These are phyloP conservation scores for Phytophthora rubi DNA, from an alignment of 352 stramenopile genomes.

Conservation along the genomic window DNA sequence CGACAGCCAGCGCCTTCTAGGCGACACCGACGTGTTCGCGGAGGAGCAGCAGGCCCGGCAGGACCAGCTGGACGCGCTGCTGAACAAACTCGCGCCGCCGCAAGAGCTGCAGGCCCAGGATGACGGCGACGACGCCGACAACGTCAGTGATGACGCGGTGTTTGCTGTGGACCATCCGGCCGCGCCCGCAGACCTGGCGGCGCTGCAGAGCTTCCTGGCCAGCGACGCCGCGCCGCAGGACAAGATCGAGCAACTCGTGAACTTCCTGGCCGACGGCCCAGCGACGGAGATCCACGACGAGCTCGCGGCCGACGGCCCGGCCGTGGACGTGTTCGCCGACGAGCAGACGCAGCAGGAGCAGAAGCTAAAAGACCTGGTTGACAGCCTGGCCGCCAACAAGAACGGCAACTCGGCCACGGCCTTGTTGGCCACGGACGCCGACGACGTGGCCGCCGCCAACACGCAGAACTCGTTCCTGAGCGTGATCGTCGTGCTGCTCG, in stretches of 20 bases:
- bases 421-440: conserved; percentile 28
- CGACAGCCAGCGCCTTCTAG: conserved; percentile 1
- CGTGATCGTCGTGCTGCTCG: conserved; percentile 39
- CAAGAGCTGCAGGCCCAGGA: background rate
- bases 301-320: background rate
- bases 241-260: conserved; percentile 38
- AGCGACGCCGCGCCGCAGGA: conserved; percentile 22
- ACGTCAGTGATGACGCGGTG: too few relatives aligned
- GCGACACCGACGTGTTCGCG: conserved; percentile 24
- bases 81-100: conserved; percentile 24
- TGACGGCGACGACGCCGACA: too few relatives aligned
- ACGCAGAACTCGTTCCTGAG: conserved; percentile 24
- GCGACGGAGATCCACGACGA: conserved; percentile 4
- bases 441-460: conserved; percentile 17
- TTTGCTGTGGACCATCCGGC: too few relatives aligned
- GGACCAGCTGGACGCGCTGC: conserved; percentile 26
- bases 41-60: conserved; percentile 31
- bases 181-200: background rate
- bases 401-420: background rate
- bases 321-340: conserved; percentile 30
- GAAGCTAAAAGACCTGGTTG: conserved; percentile 23
- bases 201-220: conserved; percentile 25
- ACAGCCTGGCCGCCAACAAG: conserved; percentile 15
- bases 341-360: conserved; percentile 29
- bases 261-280: conserved; percentile 27